Conservation (phyloP, 306 rosid genomes). For the Fragaria vesca region DNA sequence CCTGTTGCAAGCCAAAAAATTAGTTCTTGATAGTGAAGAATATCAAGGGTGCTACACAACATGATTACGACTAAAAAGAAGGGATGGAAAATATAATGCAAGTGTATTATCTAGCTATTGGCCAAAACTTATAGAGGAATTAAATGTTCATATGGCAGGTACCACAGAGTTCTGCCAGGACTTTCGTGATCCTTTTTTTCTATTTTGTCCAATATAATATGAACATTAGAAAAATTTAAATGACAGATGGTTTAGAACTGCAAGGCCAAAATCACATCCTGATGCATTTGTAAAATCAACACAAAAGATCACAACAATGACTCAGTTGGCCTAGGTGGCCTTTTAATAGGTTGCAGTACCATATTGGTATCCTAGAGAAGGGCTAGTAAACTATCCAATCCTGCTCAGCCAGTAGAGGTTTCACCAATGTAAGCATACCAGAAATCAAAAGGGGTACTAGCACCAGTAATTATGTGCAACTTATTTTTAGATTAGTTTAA, state of each 20-base stretch:
- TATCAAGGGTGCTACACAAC: not conserved
- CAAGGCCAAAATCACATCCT: not conserved
- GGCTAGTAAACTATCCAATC: not conserved
- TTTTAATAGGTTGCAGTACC: not conserved
- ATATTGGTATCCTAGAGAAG: not conserved
- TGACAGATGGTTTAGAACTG: not conserved
- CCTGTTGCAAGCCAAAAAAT: conserved; percentile 47
- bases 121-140: not conserved
- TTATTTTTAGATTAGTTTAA: not conserved
- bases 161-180: not conserved
- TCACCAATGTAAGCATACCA: not conserved
- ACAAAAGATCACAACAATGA: not conserved
- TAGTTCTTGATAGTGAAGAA: conserved; percentile 21
- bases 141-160: not conserved
- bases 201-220: not conserved
- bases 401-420: not conserved
- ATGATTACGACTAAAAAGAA: not conserved
- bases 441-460: not conserved
- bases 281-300: not conserved
- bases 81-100: not conserved
- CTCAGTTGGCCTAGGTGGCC: not conserved
- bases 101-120: not conserved
- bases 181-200: not conserved
- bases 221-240: not conserved
- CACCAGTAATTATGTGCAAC: not conserved